phyloP scores from a whole-genome alignment of 2,329 filamentous ascomycete genomes.

The Fusarium clavum region DNA sequence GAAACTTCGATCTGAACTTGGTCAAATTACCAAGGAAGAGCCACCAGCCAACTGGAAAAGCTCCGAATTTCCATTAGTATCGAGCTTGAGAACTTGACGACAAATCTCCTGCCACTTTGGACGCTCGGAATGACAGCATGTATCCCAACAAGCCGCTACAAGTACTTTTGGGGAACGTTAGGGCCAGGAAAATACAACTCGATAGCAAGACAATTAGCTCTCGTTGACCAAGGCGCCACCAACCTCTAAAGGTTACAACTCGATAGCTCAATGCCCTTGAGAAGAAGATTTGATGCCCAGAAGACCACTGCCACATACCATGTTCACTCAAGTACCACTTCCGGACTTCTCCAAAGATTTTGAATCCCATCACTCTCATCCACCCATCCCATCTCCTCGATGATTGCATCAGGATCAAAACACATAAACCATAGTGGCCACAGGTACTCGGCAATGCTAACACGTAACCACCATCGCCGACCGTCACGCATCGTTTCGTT shows the following conservation, averaged over 20 bases:
- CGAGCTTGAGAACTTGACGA: background rate
- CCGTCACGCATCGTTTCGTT: constrained; percentile 19
- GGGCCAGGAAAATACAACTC: no score
- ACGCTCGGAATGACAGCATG: background rate
- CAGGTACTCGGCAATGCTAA: constrained; percentile 31
- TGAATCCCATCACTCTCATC: constrained; percentile 27
- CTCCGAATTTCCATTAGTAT: background rate
- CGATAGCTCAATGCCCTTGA: background rate
- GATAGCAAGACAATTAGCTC: no score
- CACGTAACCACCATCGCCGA: constrained; percentile 27
- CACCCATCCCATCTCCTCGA: constrained; percentile 29
- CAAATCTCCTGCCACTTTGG: background rate
- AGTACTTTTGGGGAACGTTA: no score
- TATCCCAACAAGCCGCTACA: background rate
- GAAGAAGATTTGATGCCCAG: background rate
- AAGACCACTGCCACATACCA: background rate
- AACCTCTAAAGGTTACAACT: no score
- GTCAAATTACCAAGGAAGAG: background rate
- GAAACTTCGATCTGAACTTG: background rate
- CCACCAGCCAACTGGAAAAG: background rate
- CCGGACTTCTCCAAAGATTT: constrained; percentile 31
- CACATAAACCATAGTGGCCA: constrained; percentile 29
- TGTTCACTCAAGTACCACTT: background rate
- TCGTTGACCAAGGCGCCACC: no score
- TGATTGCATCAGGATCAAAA: constrained; percentile 21